A percentile compares a stretch with the other conserved stretches of the same genome.
phyloP scores from a whole-genome alignment of 2,329 filamentous ascomycete species.

The Thelonectria blattea region DNA sequence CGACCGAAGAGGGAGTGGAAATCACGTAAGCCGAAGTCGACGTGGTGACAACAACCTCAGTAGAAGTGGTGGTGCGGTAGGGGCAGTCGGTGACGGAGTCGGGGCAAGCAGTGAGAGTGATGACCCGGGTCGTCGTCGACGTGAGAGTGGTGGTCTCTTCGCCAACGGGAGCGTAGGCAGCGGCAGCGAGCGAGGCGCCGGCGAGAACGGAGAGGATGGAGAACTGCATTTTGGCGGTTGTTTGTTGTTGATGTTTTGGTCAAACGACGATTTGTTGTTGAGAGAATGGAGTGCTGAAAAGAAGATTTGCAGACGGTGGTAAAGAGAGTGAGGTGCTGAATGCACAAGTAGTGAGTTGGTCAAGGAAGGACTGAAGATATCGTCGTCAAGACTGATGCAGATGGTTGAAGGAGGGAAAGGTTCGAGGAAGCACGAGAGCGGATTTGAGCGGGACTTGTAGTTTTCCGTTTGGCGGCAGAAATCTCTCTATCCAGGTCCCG shows the following conservation, averaged over 20 bases:
- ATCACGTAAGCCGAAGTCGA: conserved; percentile 33
- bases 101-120: conserved; percentile 57
- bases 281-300: conserved; percentile 7
- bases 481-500: conserved; percentile 29
- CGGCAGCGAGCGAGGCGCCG: conserved; percentile 43
- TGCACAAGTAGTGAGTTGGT: conserved; percentile 26
- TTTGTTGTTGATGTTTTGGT: neutral
- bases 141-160: conserved; percentile 49
- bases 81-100: conserved; percentile 53
- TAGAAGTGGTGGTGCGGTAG: conserved; percentile 37
- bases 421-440: conserved; percentile 22
- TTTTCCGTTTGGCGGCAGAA: conserved; percentile 34
- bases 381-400: conserved; percentile 32
- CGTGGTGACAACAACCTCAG: conserved; percentile 26
- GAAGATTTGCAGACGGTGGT: conserved; percentile 16
- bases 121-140: conserved; percentile 50
- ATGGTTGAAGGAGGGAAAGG: conserved; percentile 20
- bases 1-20: conserved; percentile 27
- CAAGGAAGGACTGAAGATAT: conserved; percentile 26
- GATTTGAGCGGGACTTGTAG: conserved; percentile 37
- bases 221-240: conserved; percentile 53
- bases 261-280: conserved; percentile 14
- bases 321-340: conserved; percentile 31
- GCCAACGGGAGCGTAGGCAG: conserved; percentile 37
- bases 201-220: conserved; percentile 50